Conservation (phyloP, 495 filamentous ascomycete genomes). For the Podospora appendiculata region DNA sequence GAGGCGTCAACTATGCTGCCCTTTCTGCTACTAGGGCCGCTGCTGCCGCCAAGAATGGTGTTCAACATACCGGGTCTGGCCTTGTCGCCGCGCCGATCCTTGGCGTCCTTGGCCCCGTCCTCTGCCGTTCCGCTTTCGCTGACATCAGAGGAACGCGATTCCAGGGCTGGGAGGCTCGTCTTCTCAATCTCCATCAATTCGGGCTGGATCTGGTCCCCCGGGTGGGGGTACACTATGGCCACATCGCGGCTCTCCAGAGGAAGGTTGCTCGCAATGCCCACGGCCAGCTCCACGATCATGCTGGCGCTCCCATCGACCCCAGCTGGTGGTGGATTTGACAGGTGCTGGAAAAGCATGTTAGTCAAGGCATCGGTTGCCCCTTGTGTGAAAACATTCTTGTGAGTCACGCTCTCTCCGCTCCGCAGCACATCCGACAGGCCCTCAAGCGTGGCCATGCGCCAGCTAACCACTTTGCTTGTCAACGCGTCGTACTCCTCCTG, state of each 20-base stretch:
- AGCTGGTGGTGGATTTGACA: conserved; percentile 65
- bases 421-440: conserved; percentile 68
- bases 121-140: conserved; percentile 39
- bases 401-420: conserved; percentile 53
- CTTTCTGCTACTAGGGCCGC: conserved; percentile 25
- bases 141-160: conserved; percentile 43
- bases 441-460: conserved; percentile 89
- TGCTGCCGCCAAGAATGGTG: conserved; percentile 19
- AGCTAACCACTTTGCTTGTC: conserved; percentile 78
- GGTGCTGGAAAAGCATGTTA: conserved; percentile 56
- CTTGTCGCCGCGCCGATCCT: conserved; percentile 33
- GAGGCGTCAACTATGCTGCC: conserved; percentile 25
- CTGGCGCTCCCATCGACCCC: conserved; percentile 73
- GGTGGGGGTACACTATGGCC: conserved; percentile 72
- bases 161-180: conserved; percentile 60
- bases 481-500: conserved; percentile 87
- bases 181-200: conserved; percentile 81
- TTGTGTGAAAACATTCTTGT: conserved; percentile 58
- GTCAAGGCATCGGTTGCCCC: conserved; percentile 64
- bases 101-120: conserved; percentile 33
- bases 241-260: conserved; percentile 90
- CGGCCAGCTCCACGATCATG: conserved; percentile 89
- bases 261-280: conserved; percentile 78
- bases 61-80: conserved; percentile 29
- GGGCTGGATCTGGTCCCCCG: conserved; percentile 56